These are phyloP conservation scores for Penicillium sp. DNA, from an alignment of 2,329 filamentous ascomycete genomes.

Conservation along the genomic window DNA sequence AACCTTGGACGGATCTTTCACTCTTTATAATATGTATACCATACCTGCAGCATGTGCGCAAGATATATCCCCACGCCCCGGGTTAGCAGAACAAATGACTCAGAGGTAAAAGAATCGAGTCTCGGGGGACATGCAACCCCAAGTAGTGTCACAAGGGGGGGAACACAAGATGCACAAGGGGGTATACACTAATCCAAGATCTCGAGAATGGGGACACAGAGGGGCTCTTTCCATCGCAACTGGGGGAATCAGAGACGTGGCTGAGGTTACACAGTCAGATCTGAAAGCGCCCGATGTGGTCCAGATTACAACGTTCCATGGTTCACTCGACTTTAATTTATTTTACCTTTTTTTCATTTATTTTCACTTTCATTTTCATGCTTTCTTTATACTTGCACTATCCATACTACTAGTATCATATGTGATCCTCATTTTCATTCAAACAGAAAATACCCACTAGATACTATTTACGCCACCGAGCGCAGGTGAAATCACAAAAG, in stretches of 20 bases:
- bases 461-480: background rate
- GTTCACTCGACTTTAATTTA: slow-evolving; percentile 3
- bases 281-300: slow-evolving; percentile 7
- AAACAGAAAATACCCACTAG: background rate
- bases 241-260: slow-evolving; percentile 5
- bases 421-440: background rate
- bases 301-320: slow-evolving; percentile 5
- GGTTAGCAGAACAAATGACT: background rate
- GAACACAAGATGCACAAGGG: background rate
- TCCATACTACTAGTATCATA: background rate
- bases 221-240: slow-evolving; percentile 4
- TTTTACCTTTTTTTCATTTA: background rate
- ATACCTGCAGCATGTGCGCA: background rate
- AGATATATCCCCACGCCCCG: background rate
- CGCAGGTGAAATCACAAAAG: slow-evolving; percentile 3
- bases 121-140: slow-evolving; percentile 4
- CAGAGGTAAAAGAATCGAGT: background rate
- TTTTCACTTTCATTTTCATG: background rate
- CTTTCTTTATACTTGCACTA: background rate
- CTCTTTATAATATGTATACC: background rate
- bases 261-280: slow-evolving; percentile 5
- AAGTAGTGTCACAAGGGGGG: background rate
- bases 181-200: background rate
- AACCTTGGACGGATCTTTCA: background rate
- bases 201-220: background rate